Conservation (phyloP, 2,329 filamentous ascomycete genomes). For the Pseudocercospora musae region DNA sequence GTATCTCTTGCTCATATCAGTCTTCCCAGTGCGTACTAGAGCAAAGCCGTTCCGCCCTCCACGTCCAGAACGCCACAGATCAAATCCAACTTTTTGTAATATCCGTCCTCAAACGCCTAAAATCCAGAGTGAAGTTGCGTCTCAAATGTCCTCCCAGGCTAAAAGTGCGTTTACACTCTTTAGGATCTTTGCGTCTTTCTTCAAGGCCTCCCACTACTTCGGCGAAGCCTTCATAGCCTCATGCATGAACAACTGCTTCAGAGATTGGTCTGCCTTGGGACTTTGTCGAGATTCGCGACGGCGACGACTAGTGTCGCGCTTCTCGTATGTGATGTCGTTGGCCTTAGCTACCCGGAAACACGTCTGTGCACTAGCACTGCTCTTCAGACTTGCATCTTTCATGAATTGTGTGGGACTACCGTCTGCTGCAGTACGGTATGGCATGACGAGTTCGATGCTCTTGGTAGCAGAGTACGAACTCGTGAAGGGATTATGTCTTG, state of each 20-base stretch:
- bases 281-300: background rate
- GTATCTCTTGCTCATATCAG: background rate
- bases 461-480: constrained; percentile 34
- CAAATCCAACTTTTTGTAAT: background rate
- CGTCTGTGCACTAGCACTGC: constrained; percentile 33
- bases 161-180: constrained; percentile 2
- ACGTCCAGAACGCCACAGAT: background rate
- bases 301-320: constrained; percentile 10
- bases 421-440: constrained; percentile 30
- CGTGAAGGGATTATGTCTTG: constrained; percentile 40
- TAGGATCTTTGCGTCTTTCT: background rate
- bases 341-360: constrained; percentile 31
- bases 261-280: constrained; percentile 23
- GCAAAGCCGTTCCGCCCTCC: background rate
- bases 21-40: background rate
- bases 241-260: constrained; percentile 36
- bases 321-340: constrained; percentile 27
- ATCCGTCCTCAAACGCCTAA: background rate
- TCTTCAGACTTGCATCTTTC: constrained; percentile 32
- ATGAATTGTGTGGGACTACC: constrained; percentile 22
- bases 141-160: background rate
- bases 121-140: background rate
- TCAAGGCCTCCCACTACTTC: constrained; percentile 1
- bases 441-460: constrained; percentile 45
- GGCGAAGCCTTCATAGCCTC: constrained; percentile 33